These are phyloP conservation scores for Metschnikowia cerradonensis DNA, from an alignment of 805 yeast species.

Conservation along the genomic window DNA sequence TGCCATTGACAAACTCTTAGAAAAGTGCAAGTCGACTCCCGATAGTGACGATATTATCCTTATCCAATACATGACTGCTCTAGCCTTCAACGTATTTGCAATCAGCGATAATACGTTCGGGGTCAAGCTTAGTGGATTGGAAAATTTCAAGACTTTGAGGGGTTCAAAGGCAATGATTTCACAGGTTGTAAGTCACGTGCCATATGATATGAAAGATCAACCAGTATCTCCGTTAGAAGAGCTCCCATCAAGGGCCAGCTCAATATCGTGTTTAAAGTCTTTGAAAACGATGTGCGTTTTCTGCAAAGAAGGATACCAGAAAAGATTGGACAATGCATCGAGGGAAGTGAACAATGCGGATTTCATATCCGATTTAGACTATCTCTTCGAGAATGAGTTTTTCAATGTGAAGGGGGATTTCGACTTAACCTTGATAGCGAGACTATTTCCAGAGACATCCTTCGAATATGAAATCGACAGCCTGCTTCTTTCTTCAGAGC, in stretches of 20 bases:
- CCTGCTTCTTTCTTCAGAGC: slow-evolving; percentile 5
- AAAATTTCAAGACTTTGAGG: slow-evolving; percentile 27
- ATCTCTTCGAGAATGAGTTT: slow-evolving; percentile 18
- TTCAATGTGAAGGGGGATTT: slow-evolving; percentile 21
- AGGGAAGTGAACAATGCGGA: slow-evolving; percentile 18
- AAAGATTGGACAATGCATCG: slow-evolving; percentile 28
- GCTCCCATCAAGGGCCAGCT: slow-evolving; percentile 24
- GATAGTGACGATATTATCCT: slow-evolving; percentile 19
- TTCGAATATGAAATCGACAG: slow-evolving; percentile 8
- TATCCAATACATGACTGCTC: slow-evolving; percentile 33
- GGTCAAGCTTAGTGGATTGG: slow-evolving; percentile 25
- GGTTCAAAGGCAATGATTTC: slow-evolving; percentile 25
- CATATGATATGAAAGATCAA: slow-evolving; percentile 39
- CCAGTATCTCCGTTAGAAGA: slow-evolving; percentile 28
- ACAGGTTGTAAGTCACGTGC: slow-evolving; percentile 33
- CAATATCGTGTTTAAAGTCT: slow-evolving; percentile 24
- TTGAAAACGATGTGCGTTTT: slow-evolving; percentile 25
- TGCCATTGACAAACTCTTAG: slow-evolving; percentile 10
- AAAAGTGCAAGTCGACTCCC: neutral
- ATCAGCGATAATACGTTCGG: slow-evolving; percentile 34
- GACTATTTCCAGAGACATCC: slow-evolving; percentile 4
- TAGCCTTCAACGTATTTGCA: slow-evolving; percentile 31
- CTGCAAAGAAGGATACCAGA: slow-evolving; percentile 37
- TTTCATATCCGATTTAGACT: slow-evolving; percentile 20
- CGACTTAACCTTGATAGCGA: slow-evolving; percentile 21